phyloP scores from a whole-genome alignment of 108 stramenopile species.

The Schizochytrium sp. region DNA sequence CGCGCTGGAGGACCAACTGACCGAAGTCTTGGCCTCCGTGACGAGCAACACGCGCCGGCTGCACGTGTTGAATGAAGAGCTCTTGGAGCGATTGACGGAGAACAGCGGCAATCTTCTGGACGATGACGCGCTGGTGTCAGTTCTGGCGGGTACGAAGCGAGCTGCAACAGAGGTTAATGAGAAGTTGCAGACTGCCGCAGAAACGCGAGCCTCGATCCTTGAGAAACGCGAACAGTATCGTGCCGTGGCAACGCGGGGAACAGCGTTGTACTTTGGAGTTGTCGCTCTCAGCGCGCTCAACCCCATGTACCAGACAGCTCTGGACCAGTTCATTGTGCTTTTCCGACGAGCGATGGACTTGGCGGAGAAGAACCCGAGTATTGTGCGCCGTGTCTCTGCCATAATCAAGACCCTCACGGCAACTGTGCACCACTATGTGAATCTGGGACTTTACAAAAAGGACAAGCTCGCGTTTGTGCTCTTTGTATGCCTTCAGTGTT shows the following conservation, averaged over 20 bases:
- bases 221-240: conserved; percentile 51
- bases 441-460: conserved; percentile 47
- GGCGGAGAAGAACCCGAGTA: conserved; percentile 25
- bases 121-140: conserved; percentile 41
- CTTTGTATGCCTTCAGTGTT: conserved; percentile 40
- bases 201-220: conserved; percentile 36
- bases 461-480: conserved; percentile 51
- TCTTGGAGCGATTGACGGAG: conserved; percentile 37
- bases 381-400: conserved; percentile 33
- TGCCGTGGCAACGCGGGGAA: conserved; percentile 42
- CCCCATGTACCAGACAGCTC: conserved; percentile 45
- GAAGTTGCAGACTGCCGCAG: conserved; percentile 37
- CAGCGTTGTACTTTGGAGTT: conserved; percentile 42
- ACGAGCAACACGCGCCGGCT: conserved; percentile 34
- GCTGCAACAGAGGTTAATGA: conserved; percentile 41
- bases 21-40: conserved; percentile 38
- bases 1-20: conserved; percentile 43
- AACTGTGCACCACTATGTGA: conserved; percentile 34
- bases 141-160: conserved; percentile 41
- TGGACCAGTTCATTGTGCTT: conserved; percentile 41
- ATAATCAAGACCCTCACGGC: conserved; percentile 40
- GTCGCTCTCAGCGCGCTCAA: conserved; percentile 40
- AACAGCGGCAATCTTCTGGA: conserved; percentile 47
- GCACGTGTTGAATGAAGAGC: conserved; percentile 27
- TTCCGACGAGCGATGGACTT: conserved; percentile 37